Base-by-base conservation (phyloP, 805 yeast genomes). In the Hyphopichia homilentoma region DNA sequence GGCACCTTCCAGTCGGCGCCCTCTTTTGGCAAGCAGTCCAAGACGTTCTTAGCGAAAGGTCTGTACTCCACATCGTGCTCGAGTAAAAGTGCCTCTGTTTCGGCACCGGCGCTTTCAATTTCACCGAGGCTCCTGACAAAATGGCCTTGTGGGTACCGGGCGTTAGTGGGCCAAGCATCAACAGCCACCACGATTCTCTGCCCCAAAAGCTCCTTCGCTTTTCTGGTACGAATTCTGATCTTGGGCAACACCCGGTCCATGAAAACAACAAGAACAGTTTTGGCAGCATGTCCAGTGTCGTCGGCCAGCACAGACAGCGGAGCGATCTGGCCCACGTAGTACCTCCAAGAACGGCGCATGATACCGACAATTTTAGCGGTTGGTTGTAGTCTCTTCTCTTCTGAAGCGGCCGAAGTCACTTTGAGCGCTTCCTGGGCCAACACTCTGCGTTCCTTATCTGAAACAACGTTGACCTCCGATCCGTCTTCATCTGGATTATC, bases 51-150 rank as follows among this genome's bases (percentile, higher is more conserved):
- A 4, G 97, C 81, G 55, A 93, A 93, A 17, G 97, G 99, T 45
- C 96, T 75, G 55, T 88, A 93, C 52, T 93, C 97, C 17, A 93
- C 96, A 52, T 90, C 97, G 54, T 93, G 96, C 54, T 93, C 99
- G 36, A 93, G 64, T 31, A 93, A 62, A 34, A 93, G 67, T 1
- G 97, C 96, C 53, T 93, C 97, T 7, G 96, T 90, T 61, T 93
- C 99, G 2, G 98, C 97, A 48, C 82, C 85, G 29, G 84, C 85
- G 38, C 88, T 80, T 61, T 93, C 99, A 30, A 90, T 77, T 13
- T 77, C 89, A 42, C 99, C 99, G 20, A 93, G 70, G 26, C 81
- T 72, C 48, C 96, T 75, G 3, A 93, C 90, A 53, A 86, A 90
- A 59, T 93, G 99, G 6, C 98, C 99, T 49, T 84, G 84, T 4